A percentile compares a stretch with the other conserved stretches of the same genome.
Conservation (phyloP, 306 rosid species). For the Quercus dentata region DNA sequence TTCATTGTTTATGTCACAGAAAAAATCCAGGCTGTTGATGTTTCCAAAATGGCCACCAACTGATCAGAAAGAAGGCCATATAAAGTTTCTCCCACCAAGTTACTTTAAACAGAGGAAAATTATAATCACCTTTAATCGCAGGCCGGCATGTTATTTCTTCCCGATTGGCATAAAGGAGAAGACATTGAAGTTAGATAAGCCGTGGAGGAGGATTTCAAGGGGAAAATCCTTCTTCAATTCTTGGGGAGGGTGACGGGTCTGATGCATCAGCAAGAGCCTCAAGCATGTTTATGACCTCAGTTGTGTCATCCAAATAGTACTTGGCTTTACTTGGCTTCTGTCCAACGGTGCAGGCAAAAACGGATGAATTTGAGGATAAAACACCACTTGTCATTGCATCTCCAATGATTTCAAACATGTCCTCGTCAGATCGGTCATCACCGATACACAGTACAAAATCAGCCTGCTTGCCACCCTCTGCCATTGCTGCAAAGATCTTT, state of each 20-base stretch:
- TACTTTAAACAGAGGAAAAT: slow-evolving; percentile 7
- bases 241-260: slow-evolving; percentile 28
- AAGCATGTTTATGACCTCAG: slow-evolving; percentile 52
- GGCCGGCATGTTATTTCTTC: slow-evolving; percentile 12
- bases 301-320: slow-evolving; percentile 65
- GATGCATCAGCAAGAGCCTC: slow-evolving; percentile 56
- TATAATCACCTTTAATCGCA: slow-evolving; percentile 3
- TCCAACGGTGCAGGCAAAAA: slow-evolving; percentile 70
- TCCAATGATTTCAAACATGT: slow-evolving; percentile 64
- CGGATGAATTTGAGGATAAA: slow-evolving; percentile 36
- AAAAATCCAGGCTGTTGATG: slow-evolving; percentile 6
- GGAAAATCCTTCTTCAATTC: slow-evolving; percentile 14
- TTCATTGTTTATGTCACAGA: not conserved
- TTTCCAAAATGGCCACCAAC: not conserved
- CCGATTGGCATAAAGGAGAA: slow-evolving; percentile 8
- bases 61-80: not conserved
- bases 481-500: slow-evolving; percentile 50
- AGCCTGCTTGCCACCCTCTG: slow-evolving; percentile 39
- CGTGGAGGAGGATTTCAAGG: slow-evolving; percentile 3
- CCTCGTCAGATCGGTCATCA: slow-evolving; percentile 74
- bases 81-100: slow-evolving; percentile 1
- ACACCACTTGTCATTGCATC: slow-evolving; percentile 30
- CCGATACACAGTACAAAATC: slow-evolving; percentile 66
- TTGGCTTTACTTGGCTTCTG: slow-evolving; percentile 76
- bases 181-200: slow-evolving; percentile 13